Conservation (phyloP, 805 yeast genomes). For the Wickerhamomyces sydowiorum region DNA sequence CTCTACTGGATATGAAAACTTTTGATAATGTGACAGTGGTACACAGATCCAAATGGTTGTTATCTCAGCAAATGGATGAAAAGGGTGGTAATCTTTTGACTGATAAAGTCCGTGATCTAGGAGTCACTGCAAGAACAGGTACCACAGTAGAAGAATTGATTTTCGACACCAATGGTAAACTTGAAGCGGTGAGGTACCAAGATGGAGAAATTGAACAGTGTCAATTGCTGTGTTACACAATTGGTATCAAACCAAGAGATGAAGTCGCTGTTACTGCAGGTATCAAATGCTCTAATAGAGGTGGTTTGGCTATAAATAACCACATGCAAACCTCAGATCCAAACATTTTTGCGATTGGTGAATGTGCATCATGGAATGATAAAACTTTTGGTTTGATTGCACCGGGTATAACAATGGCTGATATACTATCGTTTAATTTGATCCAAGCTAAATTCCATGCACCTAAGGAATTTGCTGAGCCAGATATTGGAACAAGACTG, state of each 20-base stretch:
- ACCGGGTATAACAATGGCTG: slow-evolving; percentile 35
- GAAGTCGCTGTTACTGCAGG: slow-evolving; percentile 25
- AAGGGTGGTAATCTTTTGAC: slow-evolving; percentile 28
- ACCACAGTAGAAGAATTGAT: slow-evolving; percentile 43
- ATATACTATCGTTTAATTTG: slow-evolving; percentile 27
- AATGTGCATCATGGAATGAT: slow-evolving; percentile 32
- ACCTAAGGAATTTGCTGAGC: slow-evolving; percentile 24
- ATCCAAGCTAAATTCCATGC: slow-evolving; percentile 30
- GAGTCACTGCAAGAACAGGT: slow-evolving; percentile 46
- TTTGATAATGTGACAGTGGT: slow-evolving; percentile 27
- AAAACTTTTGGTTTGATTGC: slow-evolving; percentile 32
- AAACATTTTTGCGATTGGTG: slow-evolving; percentile 28
- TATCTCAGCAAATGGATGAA: slow-evolving; percentile 31
- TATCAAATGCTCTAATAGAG: slow-evolving; percentile 19
- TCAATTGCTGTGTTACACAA: slow-evolving; percentile 28
- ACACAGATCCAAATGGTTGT: slow-evolving; percentile 28
- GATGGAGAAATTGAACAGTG: slow-evolving; percentile 27
- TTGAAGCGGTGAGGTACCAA: slow-evolving; percentile 21
- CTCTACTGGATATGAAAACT: slow-evolving; percentile 25
- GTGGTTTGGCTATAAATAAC: slow-evolving; percentile 27
- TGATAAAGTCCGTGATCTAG: slow-evolving; percentile 45
- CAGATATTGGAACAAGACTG: slow-evolving; percentile 30
- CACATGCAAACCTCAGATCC: slow-evolving; percentile 23
- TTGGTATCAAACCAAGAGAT: slow-evolving; percentile 31
- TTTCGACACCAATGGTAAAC: slow-evolving; percentile 19